A percentile compares a stretch with the other conserved stretches of the same genome.
phyloP scores from a whole-genome alignment of 2,329 filamentous ascomycete species.

The Dactylonectria macrodidyma region DNA sequence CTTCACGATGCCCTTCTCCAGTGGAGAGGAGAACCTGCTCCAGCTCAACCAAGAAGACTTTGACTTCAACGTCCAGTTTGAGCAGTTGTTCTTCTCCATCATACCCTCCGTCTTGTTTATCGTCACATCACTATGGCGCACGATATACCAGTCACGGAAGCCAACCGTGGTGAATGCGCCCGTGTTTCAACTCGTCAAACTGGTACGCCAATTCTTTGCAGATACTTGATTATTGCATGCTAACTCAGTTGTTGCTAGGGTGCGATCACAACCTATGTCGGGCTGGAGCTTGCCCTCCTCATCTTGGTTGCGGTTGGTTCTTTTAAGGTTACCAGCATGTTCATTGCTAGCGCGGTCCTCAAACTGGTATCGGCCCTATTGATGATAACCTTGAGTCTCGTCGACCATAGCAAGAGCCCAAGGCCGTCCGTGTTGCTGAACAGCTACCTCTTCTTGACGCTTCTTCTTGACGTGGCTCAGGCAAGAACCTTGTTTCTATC shows the following conservation, averaged over 20 bases:
- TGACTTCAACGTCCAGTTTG: conserved; percentile 27
- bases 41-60: conserved; percentile 21
- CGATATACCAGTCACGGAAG: conserved; percentile 22
- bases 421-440: conserved; percentile 59
- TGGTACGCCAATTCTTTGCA: not conserved
- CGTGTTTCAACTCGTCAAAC: conserved; percentile 24
- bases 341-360: conserved; percentile 17
- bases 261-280: conserved; percentile 17
- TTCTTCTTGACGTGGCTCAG: conserved; percentile 58
- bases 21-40: conserved; percentile 14
- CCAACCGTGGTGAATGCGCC: conserved; percentile 27
- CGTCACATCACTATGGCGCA: conserved; percentile 25
- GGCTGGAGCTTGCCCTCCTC: conserved; percentile 25
- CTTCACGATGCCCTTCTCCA: conserved; percentile 20
- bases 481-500: conserved; percentile 56
- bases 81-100: conserved; percentile 27
- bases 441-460: conserved; percentile 56
- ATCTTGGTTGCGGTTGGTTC: conserved; percentile 21
- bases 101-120: conserved; percentile 23
- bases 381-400: conserved; percentile 12
- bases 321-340: conserved; percentile 20
- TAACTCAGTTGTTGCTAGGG: not conserved
- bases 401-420: conserved; percentile 50
- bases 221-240: not conserved
- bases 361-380: conserved; percentile 20